These are phyloP conservation scores for Adansonia digitata DNA, from an alignment of 345 rosid genomes.

Conservation along the genomic window DNA sequence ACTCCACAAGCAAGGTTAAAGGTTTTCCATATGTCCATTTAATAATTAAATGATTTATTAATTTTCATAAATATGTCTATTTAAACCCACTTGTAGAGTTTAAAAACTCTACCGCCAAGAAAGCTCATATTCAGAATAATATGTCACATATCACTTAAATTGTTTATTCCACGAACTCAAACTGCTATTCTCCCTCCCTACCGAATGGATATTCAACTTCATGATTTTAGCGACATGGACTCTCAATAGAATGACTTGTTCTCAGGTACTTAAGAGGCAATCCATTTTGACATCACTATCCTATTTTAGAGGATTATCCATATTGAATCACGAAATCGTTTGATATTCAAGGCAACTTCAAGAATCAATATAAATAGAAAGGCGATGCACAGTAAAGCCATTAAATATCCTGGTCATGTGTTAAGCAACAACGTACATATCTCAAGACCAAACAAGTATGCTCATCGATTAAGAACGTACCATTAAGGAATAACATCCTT, in stretches of 20 bases:
- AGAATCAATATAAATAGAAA: neutral
- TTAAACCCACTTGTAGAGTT: neutral
- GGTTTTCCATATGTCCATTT: neutral
- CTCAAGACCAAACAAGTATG: neutral
- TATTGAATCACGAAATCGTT: neutral
- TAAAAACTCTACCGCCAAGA: neutral
- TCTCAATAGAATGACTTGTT: neutral
- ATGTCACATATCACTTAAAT: neutral
- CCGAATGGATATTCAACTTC: neutral
- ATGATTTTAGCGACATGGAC: neutral
- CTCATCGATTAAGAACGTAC: conserved; percentile 38
- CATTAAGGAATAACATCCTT: conserved; percentile 84
- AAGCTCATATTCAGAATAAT: neutral
- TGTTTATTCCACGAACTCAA: neutral
- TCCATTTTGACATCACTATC: neutral
- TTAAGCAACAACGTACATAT: conserved; percentile 6
- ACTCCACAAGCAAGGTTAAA: neutral
- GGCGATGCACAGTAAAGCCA: neutral
- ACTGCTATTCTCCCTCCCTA: neutral
- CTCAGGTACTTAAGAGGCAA: neutral
- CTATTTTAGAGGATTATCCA: neutral
- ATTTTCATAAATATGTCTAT: neutral
- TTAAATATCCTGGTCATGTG: neutral
- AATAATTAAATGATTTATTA: neutral
- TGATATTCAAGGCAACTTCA: neutral